Conservation (phyloP, 106 monocot species). For the Allium fistulosum region DNA sequence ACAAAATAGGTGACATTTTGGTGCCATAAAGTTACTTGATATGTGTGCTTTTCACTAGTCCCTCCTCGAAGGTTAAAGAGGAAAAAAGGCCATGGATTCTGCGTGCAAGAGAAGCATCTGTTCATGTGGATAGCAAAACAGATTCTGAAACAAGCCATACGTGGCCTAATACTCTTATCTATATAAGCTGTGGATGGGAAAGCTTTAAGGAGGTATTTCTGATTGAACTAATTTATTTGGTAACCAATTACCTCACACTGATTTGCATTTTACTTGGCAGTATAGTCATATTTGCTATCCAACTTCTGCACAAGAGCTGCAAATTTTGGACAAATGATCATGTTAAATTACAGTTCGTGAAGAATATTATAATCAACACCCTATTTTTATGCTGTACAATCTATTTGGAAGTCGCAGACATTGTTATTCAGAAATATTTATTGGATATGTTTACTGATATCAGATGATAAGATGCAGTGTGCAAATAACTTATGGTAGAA, state of each 20-base stretch:
- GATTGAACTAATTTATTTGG: neutral
- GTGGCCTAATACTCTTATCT: slow-evolving; percentile 84
- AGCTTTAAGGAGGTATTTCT: slow-evolving; percentile 85
- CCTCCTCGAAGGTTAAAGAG: slow-evolving; percentile 50
- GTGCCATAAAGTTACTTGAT: neutral
- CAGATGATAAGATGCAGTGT: too few species aligned
- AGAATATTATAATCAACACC: too few species aligned
- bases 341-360: too few species aligned
- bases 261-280: slow-evolving; percentile 3
- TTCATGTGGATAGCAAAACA: slow-evolving; percentile 70
- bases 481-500: too few species aligned
- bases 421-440: too few species aligned
- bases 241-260: neutral
- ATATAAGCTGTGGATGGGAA: slow-evolving; percentile 99
- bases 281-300: neutral
- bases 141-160: slow-evolving; percentile 33
- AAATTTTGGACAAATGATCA: too few species aligned
- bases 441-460: too few species aligned
- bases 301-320: neutral
- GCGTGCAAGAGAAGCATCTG: slow-evolving; percentile 78
- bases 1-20: neutral
- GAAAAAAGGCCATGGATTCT: slow-evolving; percentile 99
- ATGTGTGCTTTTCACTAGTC: slow-evolving; percentile 21
- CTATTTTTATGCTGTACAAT: too few species aligned
- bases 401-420: too few species aligned